Conservation (phyloP, 2,329 filamentous ascomycete species). For the Mycosphaerella sp. region DNA sequence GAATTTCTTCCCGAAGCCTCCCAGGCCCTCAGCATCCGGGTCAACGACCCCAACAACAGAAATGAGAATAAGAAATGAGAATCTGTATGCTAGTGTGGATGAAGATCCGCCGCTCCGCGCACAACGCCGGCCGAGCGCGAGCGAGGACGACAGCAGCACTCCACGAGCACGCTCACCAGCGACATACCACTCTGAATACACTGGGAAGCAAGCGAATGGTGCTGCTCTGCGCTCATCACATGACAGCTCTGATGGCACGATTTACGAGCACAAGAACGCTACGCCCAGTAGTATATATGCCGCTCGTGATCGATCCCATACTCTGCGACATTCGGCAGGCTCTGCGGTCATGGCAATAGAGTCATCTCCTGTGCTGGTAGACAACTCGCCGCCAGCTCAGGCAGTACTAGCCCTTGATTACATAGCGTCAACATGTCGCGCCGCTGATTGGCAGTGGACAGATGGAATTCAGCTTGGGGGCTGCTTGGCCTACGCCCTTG, state of each 20-base stretch:
- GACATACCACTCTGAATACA: conserved; percentile 6
- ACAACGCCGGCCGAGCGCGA: conserved; percentile 1
- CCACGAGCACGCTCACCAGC: conserved; percentile 15
- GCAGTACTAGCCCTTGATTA: conserved; percentile 65
- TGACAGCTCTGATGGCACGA: conserved; percentile 15
- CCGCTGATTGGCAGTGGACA: conserved; percentile 80
- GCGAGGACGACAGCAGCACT: conserved; percentile 13
- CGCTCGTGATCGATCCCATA: conserved; percentile 14
- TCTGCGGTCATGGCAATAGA: conserved; percentile 30
- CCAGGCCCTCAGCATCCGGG: conserved; percentile 50
- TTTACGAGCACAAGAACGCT: background rate
- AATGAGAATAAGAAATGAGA: conserved; percentile 6
- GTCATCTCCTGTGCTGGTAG: conserved; percentile 19
- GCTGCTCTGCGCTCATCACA: conserved; percentile 22
- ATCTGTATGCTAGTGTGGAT: conserved; percentile 2
- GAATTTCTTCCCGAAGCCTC: conserved; percentile 56
- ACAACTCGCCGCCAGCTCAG: conserved; percentile 40
- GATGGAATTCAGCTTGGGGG: conserved; percentile 89
- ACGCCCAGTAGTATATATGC: background rate
- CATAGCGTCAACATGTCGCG: conserved; percentile 66
- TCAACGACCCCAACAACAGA: conserved; percentile 34
- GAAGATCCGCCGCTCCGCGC: conserved; percentile 12
- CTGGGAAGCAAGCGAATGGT: conserved; percentile 17
- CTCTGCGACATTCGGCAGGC: conserved; percentile 27
- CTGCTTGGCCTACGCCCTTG: conserved; percentile 84